Base-by-base conservation (phyloP, 257 asterid species). In the Sherardia arvensis region DNA sequence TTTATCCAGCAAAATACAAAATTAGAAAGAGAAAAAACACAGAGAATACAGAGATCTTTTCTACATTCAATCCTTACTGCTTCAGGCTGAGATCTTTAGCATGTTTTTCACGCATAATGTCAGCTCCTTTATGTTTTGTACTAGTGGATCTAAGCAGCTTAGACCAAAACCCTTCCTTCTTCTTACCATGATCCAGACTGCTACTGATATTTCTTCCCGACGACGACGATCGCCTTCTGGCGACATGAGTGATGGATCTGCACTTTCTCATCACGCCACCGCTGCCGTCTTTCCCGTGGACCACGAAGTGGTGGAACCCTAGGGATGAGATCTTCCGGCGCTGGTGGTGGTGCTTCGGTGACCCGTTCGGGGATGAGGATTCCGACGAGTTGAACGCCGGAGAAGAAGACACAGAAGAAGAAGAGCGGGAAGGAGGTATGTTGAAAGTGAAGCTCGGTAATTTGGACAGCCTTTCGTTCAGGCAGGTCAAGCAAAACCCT, bases 81-180 rank as follows among this genome's bases (percentile, higher is more conserved):
- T 69, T 48, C 1, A 64, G 36, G 21, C 62, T 64, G 38, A 18
- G 55, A 49, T 64, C 75, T 25, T 64, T 64, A 6, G 18, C 47
- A 10, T 4, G 18, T 40, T 70, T 64, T 8, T 69, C 43, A 64
- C 59, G 70, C 14, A 58, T 30, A 32, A 65, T 54, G 12, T 36
- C 17, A 47, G 61, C 66, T 21, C 57, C 66, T 64, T 34, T 64
- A 65, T 69, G 59, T 64, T 61, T 64, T 71, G 47, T 7, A 38
- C 74, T 61, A 12, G 68, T 59, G 7, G 74, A 69, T 8, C 73
- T 36, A 3, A 74, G 22, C 68, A 74, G 28, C 71, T 69, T 74
- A 3, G 78, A 69, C 95, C 93, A 87, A 72, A 87, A 87, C 56
- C 95, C 87, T 60, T 76, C 70, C 66, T 75, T 85, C 77, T 83